Base-by-base conservation (phyloP, 2,329 filamentous ascomycete genomes). In the Arthrobotrys iridis region DNA sequence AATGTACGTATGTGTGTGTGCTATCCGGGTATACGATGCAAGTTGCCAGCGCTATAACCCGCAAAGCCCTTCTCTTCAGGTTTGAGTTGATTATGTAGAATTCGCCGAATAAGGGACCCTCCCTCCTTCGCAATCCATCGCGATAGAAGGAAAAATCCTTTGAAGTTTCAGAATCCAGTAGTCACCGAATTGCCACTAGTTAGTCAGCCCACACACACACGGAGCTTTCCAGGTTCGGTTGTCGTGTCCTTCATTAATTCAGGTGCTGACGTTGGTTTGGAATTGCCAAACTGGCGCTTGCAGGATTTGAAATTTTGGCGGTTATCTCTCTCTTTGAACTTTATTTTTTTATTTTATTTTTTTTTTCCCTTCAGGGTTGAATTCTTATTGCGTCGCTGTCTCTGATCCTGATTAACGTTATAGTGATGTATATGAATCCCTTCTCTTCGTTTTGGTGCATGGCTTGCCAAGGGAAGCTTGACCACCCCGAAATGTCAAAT, bases 401-500 rank as follows among this genome's bases (percentile, higher is more conserved):
- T n/a, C n/a, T n/a, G n/a, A n/a, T n/a, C n/a, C n/a, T n/a, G n/a
- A n/a, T 24, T 46, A 20, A 28, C 26, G 40, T 58, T 26, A 45
- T n/a, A n/a, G n/a, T n/a, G n/a, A n/a, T n/a, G n/a, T n/a, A n/a
- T n/a, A n/a, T n/a, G n/a, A n/a, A n/a, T n/a, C n/a, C n/a, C n/a
- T n/a, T n/a, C n/a, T n/a, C n/a, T n/a, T n/a, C n/a, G n/a, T n/a
- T n/a, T n/a, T n/a, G n/a, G n/a, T n/a, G n/a, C n/a, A n/a, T n/a
- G n/a, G n/a, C n/a, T n/a, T 43, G 67, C 59, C 67, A 72, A 72
- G 67, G 50, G 62, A 74, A 74, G 68, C 68, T 74, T 74, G 62
- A 74, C 46, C 52, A n/a, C 60, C 58, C n/a, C 13, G 26, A 40
- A 52, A 22, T n/a, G 58, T 43, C 11, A 7, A 37, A 57, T n/a